These are phyloP conservation scores for Limnanthes douglasii DNA, from an alignment of 345 rosid species.

Conservation along the genomic window DNA sequence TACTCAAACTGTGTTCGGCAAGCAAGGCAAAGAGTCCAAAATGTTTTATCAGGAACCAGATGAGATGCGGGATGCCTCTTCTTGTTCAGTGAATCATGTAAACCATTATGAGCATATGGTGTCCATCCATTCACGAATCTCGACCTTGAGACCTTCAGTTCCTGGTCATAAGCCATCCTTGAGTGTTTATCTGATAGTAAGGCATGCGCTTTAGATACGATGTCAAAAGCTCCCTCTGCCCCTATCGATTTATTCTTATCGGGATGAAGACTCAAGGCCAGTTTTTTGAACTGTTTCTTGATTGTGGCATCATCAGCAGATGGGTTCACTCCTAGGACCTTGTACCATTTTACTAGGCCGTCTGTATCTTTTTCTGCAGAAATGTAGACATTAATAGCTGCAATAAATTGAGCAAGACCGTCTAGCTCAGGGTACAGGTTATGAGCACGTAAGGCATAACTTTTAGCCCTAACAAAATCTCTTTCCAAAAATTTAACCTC, in stretches of 20 bases:
- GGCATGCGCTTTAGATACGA: slow-evolving; percentile 39
- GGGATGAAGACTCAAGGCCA: slow-evolving; percentile 54
- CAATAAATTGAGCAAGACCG: slow-evolving; percentile 38
- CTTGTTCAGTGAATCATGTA: slow-evolving; percentile 26
- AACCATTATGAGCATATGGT: too few relatives aligned
- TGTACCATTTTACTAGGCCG: slow-evolving; percentile 41
- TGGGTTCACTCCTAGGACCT: slow-evolving; percentile 34
- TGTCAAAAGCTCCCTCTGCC: slow-evolving; percentile 58
- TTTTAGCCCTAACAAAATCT: slow-evolving; percentile 34
- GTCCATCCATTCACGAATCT: too few relatives aligned
- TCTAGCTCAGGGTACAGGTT: slow-evolving; percentile 37
- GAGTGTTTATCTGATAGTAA: slow-evolving; percentile 36
- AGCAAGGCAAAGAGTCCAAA: slow-evolving; percentile 56
- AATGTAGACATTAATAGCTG: slow-evolving; percentile 31
- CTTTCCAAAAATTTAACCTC: slow-evolving; percentile 29
- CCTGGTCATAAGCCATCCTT: slow-evolving; percentile 38
- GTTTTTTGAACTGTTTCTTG: slow-evolving; percentile 36
- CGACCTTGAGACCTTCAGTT: too few relatives aligned
- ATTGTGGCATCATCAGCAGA: slow-evolving; percentile 39
- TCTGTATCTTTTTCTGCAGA: slow-evolving; percentile 23
- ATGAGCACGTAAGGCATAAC: slow-evolving; percentile 47
- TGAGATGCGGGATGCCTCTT: slow-evolving; percentile 21
- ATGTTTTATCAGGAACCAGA: slow-evolving; percentile 27
- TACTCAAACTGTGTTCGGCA: slow-evolving; percentile 55
- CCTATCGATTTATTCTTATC: slow-evolving; percentile 52